Evolutionary conservation across 371 early-diverging fungal species (phyloP), one percentile per base, ranked within the genome.

Genomic region (Mortierella sp.): DNA sequence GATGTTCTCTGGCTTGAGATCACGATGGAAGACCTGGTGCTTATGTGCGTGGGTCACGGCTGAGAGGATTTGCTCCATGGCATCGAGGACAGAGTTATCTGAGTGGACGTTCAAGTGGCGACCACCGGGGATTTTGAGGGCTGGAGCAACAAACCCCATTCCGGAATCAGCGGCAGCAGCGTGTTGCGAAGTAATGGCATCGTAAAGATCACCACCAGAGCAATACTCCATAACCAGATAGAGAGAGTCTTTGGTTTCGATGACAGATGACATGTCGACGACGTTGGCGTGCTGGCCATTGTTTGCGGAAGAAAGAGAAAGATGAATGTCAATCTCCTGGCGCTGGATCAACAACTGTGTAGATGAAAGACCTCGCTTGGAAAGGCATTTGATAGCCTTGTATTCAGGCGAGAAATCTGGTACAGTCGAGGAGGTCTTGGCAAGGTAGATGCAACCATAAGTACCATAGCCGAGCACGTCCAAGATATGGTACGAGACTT

Each of bases 1-100:
- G 24, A 95, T 86, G 72, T 95, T 95, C 74, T 94, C 96, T 32
- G 94, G 92, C 75, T 94, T 94, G 63, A 94, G 75, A 75, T 95
- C 96, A 61, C 96, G 91, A 75, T 94, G 94, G 70, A 89, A 92
- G 41, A 92, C 85, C 38, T 87, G 86, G 45, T 81, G 83, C 8
- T 70, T 58, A 70, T 92, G 94, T 70, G 87, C 86, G 62, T 86
- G 77, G 32, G 84, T 89, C 8, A 91, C 79, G n/a, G 87, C 91
- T 4, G 87, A 84, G 57, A 91, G 73, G 32, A 92, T 89, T 62
- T 90, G 88, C 9, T 74, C 33, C 78, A 89, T 89, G 43, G 86
- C 75, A 36, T 79, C 83, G 41, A 87, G 83, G 60, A 88, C 86
- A 21, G 81, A 81, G 48, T n/a, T 48, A 59, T 81, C 81, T 3